Base-by-base conservation (phyloP, 495 filamentous ascomycete genomes). In the Daldinia caldariorum region DNA sequence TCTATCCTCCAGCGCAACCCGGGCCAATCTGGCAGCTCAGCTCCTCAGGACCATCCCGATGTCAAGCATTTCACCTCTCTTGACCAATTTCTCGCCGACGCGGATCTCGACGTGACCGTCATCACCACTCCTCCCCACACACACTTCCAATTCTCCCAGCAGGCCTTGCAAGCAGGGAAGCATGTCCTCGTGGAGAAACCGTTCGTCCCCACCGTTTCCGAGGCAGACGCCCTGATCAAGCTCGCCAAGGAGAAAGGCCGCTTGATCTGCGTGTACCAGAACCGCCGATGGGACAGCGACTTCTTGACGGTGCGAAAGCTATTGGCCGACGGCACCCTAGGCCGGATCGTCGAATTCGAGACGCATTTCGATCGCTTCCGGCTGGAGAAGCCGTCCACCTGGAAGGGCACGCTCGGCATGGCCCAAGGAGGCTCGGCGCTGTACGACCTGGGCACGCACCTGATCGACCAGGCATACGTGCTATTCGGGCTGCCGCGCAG, bases 181-280 rank as follows among this genome's bases (percentile, higher is more conserved):
- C 88, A 97, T 77, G 91, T 96, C 22, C 83, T 97, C 29, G 89
- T 93, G 43, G 94, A 97, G 80, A 97, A 97, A 80, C 94, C 94
- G 0, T 94, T 97, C 77, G 90, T 91, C 7, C 88, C 91, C 10
- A 91, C 89, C 4, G 80, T 84, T 14, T 78, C 84, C 58, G 90
- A 97, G 80, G 92, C 93, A 9, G 82, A 89, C 41, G 82, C 89
- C 68, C 86, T 97, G 2, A 83, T 91, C 56, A 80, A 77, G 4
- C 79, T 95, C 12, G 88, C 94, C 1, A 79, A 86, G 65, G 82
- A 88, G 72, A 80, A 84, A 51, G 83, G 86, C 43, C 88, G 83
- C 63, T 73, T 89, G 49, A 77, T 97, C 37, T 92, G 90, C 50
- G 91, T 97, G 20, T 97, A 93, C 79, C 93, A 97, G 81, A 97